Evolutionary conservation across 1,139 yeast genomes (phyloP).

Genomic region (Hyphopichia khmerensis): DNA sequence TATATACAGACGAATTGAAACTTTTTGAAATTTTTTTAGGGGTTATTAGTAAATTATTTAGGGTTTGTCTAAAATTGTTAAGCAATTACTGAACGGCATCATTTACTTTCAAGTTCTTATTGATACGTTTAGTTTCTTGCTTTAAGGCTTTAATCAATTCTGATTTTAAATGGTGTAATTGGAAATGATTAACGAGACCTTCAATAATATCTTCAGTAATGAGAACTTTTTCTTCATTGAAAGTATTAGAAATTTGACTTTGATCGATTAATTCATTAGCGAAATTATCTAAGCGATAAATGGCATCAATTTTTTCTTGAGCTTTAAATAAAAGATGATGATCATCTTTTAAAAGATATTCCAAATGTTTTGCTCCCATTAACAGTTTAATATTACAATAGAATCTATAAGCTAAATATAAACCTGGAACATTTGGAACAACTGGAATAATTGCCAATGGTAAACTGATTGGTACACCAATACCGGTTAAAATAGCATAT

Average conservation of each 20-base stretch:
- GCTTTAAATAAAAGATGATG: slow-evolving; percentile 23
- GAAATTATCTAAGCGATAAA: slow-evolving; percentile 12
- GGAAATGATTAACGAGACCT: slow-evolving; percentile 23
- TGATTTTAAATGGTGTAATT: slow-evolving; percentile 35
- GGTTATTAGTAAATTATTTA: too few species aligned
- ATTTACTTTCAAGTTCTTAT: slow-evolving; percentile 3
- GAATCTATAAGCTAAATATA: slow-evolving; percentile 76
- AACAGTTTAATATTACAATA: slow-evolving; percentile 84
- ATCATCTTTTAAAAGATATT: slow-evolving; percentile 40
- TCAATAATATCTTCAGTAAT: slow-evolving; percentile 33
- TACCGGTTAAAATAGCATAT: slow-evolving; percentile 44
- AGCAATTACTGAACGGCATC: slow-evolving; percentile 5
- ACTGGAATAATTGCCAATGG: slow-evolving; percentile 84
- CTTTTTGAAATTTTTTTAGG: too few species aligned
- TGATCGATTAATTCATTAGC: slow-evolving; percentile 9
- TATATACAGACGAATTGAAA: too few species aligned
- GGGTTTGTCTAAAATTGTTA: too few species aligned
- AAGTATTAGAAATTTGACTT: slow-evolving; percentile 11
- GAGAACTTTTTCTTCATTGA: slow-evolving; percentile 28
- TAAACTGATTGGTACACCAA: slow-evolving; percentile 72
- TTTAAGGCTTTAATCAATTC: slow-evolving; percentile 46
- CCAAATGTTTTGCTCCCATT: slow-evolving; percentile 70
- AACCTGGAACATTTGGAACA: slow-evolving; percentile 95
- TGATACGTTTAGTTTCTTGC: slow-evolving; percentile 39
- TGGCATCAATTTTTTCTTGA: slow-evolving; percentile 17